These are phyloP conservation scores for Pseudocercospora fuligena DNA, from an alignment of 2,329 filamentous ascomycete species.

Conservation along the genomic window DNA sequence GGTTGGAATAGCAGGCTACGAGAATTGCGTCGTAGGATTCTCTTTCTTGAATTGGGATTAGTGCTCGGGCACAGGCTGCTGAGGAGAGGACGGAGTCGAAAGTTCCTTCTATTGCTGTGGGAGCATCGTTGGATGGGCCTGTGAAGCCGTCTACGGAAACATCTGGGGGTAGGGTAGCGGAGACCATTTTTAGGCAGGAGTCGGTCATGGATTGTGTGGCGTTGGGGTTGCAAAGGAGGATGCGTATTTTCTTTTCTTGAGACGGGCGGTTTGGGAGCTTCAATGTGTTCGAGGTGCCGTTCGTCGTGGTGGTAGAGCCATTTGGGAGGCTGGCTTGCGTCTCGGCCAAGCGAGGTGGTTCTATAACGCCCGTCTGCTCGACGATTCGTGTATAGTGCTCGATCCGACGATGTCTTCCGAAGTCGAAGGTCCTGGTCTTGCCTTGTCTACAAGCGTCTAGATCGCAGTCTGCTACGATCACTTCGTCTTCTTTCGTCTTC, in stretches of 20 bases:
- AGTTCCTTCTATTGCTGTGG: constrained; percentile 57
- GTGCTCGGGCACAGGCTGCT: constrained; percentile 53
- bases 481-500: constrained; percentile 53
- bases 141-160: constrained; percentile 58
- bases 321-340: not conserved
- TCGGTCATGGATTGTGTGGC: constrained; percentile 54
- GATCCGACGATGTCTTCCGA: constrained; percentile 48
- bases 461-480: constrained; percentile 56
- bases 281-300: not conserved
- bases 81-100: constrained; percentile 58
- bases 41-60: constrained; percentile 49
- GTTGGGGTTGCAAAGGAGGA: constrained; percentile 57
- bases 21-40: constrained; percentile 52
- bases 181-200: constrained; percentile 52
- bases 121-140: constrained; percentile 51
- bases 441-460: constrained; percentile 51
- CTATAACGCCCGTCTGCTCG: constrained; percentile 42
- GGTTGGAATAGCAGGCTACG: constrained; percentile 56
- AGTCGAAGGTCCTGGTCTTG: constrained; percentile 51
- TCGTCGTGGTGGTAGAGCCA: not conserved
- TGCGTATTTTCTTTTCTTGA: constrained; percentile 38
- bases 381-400: constrained; percentile 44
- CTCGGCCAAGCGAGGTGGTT: constrained; percentile 31
- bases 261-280: not conserved
- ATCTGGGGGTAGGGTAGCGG: constrained; percentile 51